Percentiles rank a stretch among this genome's conserved stretches.
phyloP scores from a whole-genome alignment of 1,139 yeast species.

The Blastobotrys proliferans region DNA sequence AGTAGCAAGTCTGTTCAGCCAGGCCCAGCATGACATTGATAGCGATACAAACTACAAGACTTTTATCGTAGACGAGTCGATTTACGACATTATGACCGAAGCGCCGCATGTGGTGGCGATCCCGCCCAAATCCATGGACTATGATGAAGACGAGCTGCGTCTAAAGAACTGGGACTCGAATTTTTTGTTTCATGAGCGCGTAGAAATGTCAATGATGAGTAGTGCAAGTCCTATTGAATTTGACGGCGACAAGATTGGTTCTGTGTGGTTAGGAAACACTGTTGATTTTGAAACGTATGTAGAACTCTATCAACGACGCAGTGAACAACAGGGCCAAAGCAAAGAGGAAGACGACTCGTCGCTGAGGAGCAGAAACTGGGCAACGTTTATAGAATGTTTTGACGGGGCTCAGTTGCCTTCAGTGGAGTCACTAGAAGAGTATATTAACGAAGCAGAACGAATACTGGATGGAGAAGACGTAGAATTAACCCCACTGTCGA shows the following conservation, averaged over 20 bases:
- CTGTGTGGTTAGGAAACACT: constrained; percentile 82
- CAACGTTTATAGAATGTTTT: constrained; percentile 36
- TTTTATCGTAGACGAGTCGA: constrained; percentile 25
- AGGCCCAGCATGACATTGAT: constrained; percentile 26
- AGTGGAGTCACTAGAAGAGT: constrained; percentile 25
- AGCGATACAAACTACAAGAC: constrained; percentile 19
- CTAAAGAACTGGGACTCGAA: constrained; percentile 67
- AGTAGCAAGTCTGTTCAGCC: constrained; percentile 23
- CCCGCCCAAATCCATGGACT: constrained; percentile 23
- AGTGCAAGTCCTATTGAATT: constrained; percentile 57
- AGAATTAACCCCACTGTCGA: constrained; percentile 26
- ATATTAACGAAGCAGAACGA: constrained; percentile 26
- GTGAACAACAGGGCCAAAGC: not conserved
- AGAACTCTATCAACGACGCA: constrained; percentile 16
- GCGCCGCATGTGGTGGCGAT: constrained; percentile 31
- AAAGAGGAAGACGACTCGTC: constrained; percentile 1
- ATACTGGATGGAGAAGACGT: constrained; percentile 7
- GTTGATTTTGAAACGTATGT: constrained; percentile 43
- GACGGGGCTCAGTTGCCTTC: constrained; percentile 60
- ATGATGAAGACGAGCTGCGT: constrained; percentile 28
- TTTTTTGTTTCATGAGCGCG: constrained; percentile 66
- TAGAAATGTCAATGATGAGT: constrained; percentile 81
- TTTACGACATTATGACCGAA: constrained; percentile 21
- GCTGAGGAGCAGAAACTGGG: constrained; percentile 29
- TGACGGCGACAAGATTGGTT: constrained; percentile 13